A percentile compares a stretch with the other conserved stretches of the same genome.
Evolutionary conservation across 1,284 basidiomycete species (phyloP).

Genomic region (Ustilago trichophora): DNA sequence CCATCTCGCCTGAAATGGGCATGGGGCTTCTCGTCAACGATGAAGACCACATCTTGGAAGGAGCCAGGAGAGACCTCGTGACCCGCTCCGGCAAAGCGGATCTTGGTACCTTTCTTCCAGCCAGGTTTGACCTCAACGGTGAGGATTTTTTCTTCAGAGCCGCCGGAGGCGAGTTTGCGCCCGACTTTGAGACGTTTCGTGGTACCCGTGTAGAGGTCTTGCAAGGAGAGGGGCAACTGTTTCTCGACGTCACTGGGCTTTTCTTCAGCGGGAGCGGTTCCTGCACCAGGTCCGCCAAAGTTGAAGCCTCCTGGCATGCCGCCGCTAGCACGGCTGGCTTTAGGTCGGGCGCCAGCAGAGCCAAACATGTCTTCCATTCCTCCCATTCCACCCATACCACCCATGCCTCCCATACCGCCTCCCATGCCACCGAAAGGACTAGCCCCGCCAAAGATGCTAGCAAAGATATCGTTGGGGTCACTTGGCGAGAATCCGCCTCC

Average conservation of each 20-base stretch:
- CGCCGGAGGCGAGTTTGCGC: constrained; percentile 76
- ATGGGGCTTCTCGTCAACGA: constrained; percentile 64
- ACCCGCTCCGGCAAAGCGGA: constrained; percentile 61
- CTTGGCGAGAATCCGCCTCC: constrained; percentile 67
- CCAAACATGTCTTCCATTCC: constrained; percentile 59
- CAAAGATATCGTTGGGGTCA: constrained; percentile 91
- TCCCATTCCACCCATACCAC: constrained; percentile 57
- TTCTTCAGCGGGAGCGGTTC: constrained; percentile 2
- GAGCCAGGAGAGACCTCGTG: constrained; percentile 60
- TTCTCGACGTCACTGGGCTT: constrained; percentile 76
- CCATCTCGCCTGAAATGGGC: constrained; percentile 57
- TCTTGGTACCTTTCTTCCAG: constrained; percentile 66
- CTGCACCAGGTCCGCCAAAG: constrained; percentile 12
- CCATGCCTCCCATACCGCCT: constrained; percentile 50
- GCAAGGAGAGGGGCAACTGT: constrained; percentile 84
- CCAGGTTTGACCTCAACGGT: constrained; percentile 64
- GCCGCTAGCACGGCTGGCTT: constrained; percentile 22
- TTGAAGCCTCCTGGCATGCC: constrained; percentile 42
- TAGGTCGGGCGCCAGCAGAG: constrained; percentile 32
- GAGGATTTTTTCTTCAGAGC: constrained; percentile 86
- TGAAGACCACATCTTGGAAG: constrained; percentile 64
- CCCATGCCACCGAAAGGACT: constrained; percentile 44
- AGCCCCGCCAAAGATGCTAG: constrained; percentile 70
- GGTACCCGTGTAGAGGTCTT: constrained; percentile 88
- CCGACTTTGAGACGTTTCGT: constrained; percentile 90